phyloP scores from a whole-genome alignment of 352 stramenopile species.

The Pythium phragmiticola region DNA sequence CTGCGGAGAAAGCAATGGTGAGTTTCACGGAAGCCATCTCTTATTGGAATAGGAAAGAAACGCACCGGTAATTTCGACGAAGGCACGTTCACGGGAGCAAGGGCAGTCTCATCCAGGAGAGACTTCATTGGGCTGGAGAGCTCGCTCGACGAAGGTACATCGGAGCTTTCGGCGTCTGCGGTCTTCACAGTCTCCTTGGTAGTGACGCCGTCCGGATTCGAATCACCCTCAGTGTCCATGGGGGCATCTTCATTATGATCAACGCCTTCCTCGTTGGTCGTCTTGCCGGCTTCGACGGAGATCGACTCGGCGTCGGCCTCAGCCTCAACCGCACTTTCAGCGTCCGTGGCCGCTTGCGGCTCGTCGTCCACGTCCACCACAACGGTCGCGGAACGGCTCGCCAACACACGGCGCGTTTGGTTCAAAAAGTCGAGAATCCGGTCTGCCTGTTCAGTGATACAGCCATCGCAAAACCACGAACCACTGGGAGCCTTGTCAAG shows the following conservation, averaged over 20 bases:
- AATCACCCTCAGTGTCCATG: constrained; percentile 6
- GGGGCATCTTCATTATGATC: constrained; percentile 1
- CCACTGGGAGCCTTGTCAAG: constrained; percentile 43
- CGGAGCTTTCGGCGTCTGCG: not conserved
- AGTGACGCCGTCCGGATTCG: not conserved
- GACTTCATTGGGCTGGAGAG: constrained; percentile 2
- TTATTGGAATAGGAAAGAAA: not conserved
- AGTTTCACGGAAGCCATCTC: not conserved
- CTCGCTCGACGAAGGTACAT: constrained; percentile 5
- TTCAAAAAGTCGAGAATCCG: constrained; percentile 67
- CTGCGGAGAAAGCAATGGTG: constrained; percentile 16
- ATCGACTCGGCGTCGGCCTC: constrained; percentile 11
- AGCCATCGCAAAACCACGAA: constrained; percentile 31
- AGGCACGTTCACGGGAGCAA: not conserved
- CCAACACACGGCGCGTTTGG: constrained; percentile 50
- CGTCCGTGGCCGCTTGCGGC: constrained; percentile 8
- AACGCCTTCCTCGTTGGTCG: not conserved
- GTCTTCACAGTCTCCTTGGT: not conserved
- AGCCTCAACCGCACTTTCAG: constrained; percentile 14
- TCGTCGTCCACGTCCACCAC: constrained; percentile 11
- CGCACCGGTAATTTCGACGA: constrained; percentile 13
- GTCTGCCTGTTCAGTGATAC: constrained; percentile 39
- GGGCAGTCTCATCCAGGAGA: not conserved
- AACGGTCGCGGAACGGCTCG: not conserved
- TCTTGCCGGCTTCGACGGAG: not conserved